A percentile compares a stretch with the other conserved stretches of the same genome.
Conservation (phyloP, 2,329 filamentous ascomycete species). For the Celoporthe dispersa region DNA sequence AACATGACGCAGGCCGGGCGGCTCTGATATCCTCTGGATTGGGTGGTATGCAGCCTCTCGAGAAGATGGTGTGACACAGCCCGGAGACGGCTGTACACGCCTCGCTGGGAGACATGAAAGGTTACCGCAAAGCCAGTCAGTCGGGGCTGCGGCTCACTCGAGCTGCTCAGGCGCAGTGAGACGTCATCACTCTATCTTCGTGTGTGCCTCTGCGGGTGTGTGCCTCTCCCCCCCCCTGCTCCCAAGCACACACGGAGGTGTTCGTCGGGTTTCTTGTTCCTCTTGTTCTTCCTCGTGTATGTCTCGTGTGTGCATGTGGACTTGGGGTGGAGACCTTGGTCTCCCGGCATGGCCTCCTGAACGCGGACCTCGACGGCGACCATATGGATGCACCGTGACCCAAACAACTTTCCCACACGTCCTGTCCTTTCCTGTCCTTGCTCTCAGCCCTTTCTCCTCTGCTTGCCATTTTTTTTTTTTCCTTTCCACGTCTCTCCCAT, state of each 20-base stretch:
- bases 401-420: not conserved
- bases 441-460: constrained; percentile 16
- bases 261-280: not conserved
- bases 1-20: constrained; percentile 12
- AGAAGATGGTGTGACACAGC: constrained; percentile 11
- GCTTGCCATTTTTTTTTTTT: constrained; percentile 2
- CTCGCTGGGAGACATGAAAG: too few relatives aligned
- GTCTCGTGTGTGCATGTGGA: not conserved
- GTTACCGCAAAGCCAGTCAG: not conserved
- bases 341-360: constrained; percentile 2
- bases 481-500: constrained; percentile 9
- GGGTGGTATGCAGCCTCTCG: constrained; percentile 10
- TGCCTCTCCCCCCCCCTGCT: too few relatives aligned
- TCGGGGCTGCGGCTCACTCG: constrained; percentile 5
- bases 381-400: constrained; percentile 13
- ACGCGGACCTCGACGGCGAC: constrained; percentile 8
- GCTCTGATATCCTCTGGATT: constrained; percentile 19
- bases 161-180: constrained; percentile 21
- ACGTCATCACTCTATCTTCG: constrained; percentile 14
- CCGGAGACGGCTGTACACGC: not conserved
- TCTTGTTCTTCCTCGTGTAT: not conserved
- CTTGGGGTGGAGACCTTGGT: not conserved
- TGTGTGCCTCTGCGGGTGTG: not conserved
- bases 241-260: not conserved
- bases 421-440: constrained; percentile 17